Percentiles rank a stretch among this genome's conserved stretches.
Evolutionary conservation across 2,329 filamentous ascomycete species (phyloP).

Genomic region (Ascochyta pisi): DNA sequence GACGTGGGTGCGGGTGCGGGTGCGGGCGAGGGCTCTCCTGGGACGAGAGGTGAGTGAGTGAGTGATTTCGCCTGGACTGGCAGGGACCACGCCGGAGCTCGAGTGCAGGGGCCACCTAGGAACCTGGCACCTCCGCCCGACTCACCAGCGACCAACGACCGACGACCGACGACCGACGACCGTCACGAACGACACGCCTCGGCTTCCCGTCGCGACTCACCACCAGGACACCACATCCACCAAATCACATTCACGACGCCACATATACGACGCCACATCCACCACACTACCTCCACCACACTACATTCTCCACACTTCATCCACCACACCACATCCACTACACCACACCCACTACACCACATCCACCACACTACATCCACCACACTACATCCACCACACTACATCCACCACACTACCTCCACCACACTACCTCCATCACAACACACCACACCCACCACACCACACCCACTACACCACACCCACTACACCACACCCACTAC

Average conservation of each 20-base stretch:
- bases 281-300: background rate
- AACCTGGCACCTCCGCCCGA: background rate
- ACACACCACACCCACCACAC: background rate
- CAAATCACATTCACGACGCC: background rate
- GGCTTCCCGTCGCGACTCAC: background rate
- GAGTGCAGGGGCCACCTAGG: slow-evolving; percentile 1
- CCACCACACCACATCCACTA: background rate
- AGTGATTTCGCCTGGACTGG: slow-evolving; percentile 3
- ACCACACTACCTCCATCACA: background rate
- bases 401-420: background rate
- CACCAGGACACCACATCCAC: background rate
- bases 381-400: no score
- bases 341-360: no score
- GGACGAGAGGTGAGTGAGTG: background rate
- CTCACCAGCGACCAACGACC: no score
- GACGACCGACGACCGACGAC: no score
- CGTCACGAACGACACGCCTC: background rate
- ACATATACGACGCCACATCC: background rate
- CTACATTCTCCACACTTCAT: no score
- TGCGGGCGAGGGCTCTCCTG: slow-evolving; percentile 7
- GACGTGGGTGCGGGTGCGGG: slow-evolving; percentile 4
- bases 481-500: background rate
- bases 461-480: background rate
- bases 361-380: no score
- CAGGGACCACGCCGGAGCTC: slow-evolving; percentile 7